Evolutionary conservation across 2,329 filamentous ascomycete genomes (phyloP).

Genomic region (Diaporthe helianthi): DNA sequence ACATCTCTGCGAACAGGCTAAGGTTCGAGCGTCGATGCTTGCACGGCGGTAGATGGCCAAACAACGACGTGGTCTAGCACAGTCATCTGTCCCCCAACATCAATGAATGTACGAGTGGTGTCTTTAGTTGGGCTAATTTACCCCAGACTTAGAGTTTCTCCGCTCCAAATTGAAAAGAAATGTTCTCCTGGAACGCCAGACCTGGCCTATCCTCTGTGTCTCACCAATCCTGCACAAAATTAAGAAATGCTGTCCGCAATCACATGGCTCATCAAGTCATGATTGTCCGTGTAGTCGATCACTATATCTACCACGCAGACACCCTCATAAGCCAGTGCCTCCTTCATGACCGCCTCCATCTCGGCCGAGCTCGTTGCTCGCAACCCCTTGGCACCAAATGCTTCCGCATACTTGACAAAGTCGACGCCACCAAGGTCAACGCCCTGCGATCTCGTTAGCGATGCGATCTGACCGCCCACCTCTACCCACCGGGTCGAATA

Average conservation of each 20-base stretch:
- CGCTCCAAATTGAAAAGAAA: background rate
- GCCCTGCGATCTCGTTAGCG: slow-evolving; percentile 38
- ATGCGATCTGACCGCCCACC: too few species aligned
- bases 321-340: slow-evolving; percentile 51
- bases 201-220: too few species aligned
- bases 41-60: background rate
- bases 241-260: slow-evolving; percentile 41
- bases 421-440: slow-evolving; percentile 54
- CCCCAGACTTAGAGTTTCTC: background rate
- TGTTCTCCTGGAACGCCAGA: background rate
- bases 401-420: slow-evolving; percentile 55
- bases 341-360: slow-evolving; percentile 51
- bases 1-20: background rate
- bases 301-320: slow-evolving; percentile 54
- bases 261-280: slow-evolving; percentile 49
- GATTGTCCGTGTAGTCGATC: slow-evolving; percentile 53
- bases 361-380: slow-evolving; percentile 48
- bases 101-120: background rate
- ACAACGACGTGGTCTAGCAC: background rate
- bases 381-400: slow-evolving; percentile 54
- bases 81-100: background rate
- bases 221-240: background rate
- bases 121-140: background rate
- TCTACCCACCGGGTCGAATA: too few species aligned
- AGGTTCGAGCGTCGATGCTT: background rate